Base-by-base conservation (phyloP, 1,284 basidiomycete genomes). In the Rhodofomes roseus region DNA sequence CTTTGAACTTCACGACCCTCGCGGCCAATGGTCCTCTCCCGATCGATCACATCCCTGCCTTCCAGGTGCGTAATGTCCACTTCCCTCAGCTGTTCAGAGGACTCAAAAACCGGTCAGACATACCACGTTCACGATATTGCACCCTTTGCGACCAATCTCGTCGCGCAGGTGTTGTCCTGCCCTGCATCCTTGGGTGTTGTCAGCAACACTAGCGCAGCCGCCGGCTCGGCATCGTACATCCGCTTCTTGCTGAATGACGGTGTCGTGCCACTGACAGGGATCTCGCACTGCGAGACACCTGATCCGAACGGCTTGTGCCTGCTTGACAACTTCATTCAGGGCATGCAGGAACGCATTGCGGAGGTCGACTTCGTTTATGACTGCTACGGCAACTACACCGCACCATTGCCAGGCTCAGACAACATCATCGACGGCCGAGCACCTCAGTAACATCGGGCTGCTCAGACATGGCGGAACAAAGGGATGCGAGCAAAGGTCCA, bases 141-240 rank as follows among this genome's bases (percentile, higher is more conserved):
- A 0, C 81, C 87, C 0, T 89, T 89, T 67, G 84, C 79, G 0
- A 68, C 79, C 11, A 78, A 79, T 69, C 73, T 87, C 25, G 81
- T 87, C 52, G 81, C 82, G 5, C 86, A 89, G 67, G 81, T 89
- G 4, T 70, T 89, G n/a, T 77, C 80, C 3, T 89, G 79, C 66
- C 72, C 77, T 8, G 71, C 73, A 20, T 71, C 75, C 3, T 40
- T 48, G 12, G 54, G 58, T 16, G 50, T 37, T 16, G 25, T 5
- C 39, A 43, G 2, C 2, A 64, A 63, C 16, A 39, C 37, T 16
- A 18, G 37, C 37, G 16, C 37, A 6, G 16, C 37, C 37, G 4
- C 37, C 50, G 20, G 11, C 22, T 36, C 29, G 31, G 63, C 71
- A 6, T 77, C 74, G 9, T 79, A 80, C 66, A 81, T 87, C 64